Percentiles rank a stretch among this genome's conserved stretches.
These are phyloP conservation scores for Aspergillus pseudotamarii DNA, from an alignment of 2,329 filamentous ascomycete species.

Conservation along the genomic window DNA sequence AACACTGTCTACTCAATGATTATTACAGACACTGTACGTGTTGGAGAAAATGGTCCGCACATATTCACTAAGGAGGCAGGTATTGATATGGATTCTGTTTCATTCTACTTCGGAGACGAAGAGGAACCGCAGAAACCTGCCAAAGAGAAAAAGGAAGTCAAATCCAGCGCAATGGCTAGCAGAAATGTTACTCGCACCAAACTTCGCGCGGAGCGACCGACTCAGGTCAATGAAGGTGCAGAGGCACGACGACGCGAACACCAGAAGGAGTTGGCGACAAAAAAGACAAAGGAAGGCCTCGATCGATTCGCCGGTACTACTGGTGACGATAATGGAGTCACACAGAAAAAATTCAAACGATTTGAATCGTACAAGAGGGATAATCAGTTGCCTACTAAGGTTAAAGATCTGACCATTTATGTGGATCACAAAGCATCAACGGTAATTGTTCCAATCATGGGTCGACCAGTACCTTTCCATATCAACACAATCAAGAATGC, in stretches of 20 bases:
- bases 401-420: constrained; percentile 84
- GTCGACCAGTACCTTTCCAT: constrained; percentile 94
- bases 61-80: constrained; percentile 94
- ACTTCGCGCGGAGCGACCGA: constrained; percentile 84
- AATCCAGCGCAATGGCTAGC: constrained; percentile 83
- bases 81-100: constrained; percentile 88
- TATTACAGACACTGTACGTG: constrained; percentile 89
- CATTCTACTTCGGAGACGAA: constrained; percentile 98
- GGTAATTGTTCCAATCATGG: constrained; percentile 94
- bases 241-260: constrained; percentile 86
- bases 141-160: constrained; percentile 78
- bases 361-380: constrained; percentile 99
- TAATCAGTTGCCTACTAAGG: constrained; percentile 81
- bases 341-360: constrained; percentile 97
- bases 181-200: constrained; percentile 96
- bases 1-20: constrained; percentile 87
- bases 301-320: constrained; percentile 84
- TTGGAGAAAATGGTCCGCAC: constrained; percentile 67
- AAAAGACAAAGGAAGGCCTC: constrained; percentile 88
- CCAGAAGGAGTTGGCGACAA: constrained; percentile 83
- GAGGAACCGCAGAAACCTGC: constrained; percentile 78
- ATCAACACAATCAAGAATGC: constrained; percentile 99
- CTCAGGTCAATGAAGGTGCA: constrained; percentile 84
- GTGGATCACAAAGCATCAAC: constrained; percentile 90
- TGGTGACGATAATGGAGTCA: constrained; percentile 81